Base-by-base conservation (phyloP, 2,329 filamentous ascomycete species). In the Penicillium sp. region DNA sequence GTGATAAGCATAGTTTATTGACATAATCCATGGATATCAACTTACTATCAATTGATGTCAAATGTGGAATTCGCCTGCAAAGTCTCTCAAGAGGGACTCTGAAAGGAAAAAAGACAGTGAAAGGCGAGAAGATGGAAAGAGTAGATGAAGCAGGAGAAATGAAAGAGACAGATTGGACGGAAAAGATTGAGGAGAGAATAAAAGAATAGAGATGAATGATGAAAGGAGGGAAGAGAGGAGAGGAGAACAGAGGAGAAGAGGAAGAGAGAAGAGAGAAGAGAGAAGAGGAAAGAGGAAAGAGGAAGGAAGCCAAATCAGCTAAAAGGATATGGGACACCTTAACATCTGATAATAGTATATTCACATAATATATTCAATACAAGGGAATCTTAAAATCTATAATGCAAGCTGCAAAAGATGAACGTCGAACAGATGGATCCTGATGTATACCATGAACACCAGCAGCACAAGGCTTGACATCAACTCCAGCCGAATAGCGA, bases 351-450 rank as follows among this genome's bases (percentile, higher is more conserved):
- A 25, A 17, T 9, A 23, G 29, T 4, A 13, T 47, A 23, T 48
- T 6, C 31, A 31, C 23, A 49, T 21, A 9, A 19, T 33, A 61
- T 54, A 39, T 48, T 48, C 48, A 49, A 61, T 48, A 21, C 21
- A 45, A 35, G 9, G 73, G 70, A 19, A 74, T 73, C 42, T 69
- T 72, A 53, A 75, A 67, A 49, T 74, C 72, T 57, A 75, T 68
- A 47, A 75, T 73, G 54, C 71, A 73, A 43, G 73, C 72, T 0
- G 71, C 70, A 47, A 74, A 74, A 2, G 72, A 74, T 2, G 70
- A 60, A 13, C 68, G 69, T 3, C 67, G 65, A 15, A 60, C 53
- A 2, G 62, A 47, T 1, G 57, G 36, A 21, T 58, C 49, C 6
- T 56, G 31, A 29, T 49, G 33, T 17, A 49, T 47, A 8, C 55